Conservation (phyloP, 2,329 filamentous ascomycete genomes). For the Colletotrichum sp. region DNA sequence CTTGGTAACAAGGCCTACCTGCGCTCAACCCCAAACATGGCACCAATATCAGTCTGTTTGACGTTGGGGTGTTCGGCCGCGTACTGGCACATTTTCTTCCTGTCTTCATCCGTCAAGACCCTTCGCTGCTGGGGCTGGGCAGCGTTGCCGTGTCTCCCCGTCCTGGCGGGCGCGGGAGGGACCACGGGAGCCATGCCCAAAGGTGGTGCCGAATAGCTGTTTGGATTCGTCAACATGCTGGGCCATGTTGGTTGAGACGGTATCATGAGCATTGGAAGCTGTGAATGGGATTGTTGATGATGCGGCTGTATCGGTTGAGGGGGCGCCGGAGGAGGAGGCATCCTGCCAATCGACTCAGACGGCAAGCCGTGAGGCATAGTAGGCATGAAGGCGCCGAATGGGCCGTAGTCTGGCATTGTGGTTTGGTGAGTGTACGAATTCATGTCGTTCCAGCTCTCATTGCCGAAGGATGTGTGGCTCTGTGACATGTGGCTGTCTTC, state of each 20-base stretch:
- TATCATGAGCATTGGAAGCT: constrained; percentile 75
- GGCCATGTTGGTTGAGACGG: constrained; percentile 75
- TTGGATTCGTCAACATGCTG: constrained; percentile 78
- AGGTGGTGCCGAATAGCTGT: constrained; percentile 65
- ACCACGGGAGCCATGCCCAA: constrained; percentile 63
- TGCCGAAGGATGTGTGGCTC: constrained; percentile 44
- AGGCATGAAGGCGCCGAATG: constrained; percentile 59
- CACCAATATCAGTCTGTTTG: constrained; percentile 96
- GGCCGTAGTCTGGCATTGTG: constrained; percentile 71
- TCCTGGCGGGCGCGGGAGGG: constrained; percentile 53
- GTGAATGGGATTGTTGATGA: constrained; percentile 44
- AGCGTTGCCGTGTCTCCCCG: constrained; percentile 52
- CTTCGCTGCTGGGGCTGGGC: constrained; percentile 72
- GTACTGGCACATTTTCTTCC: constrained; percentile 91
- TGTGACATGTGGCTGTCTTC: constrained; percentile 29
- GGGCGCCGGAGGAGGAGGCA: constrained; percentile 65
- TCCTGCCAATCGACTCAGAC: constrained; percentile 53
- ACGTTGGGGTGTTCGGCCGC: constrained; percentile 87
- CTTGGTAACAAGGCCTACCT: constrained; percentile 69
- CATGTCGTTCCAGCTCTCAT: constrained; percentile 61
- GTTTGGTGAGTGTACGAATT: constrained; percentile 67
- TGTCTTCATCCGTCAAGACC: constrained; percentile 90
- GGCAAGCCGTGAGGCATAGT: constrained; percentile 52
- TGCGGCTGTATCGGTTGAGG: constrained; percentile 39
- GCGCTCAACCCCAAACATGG: constrained; percentile 93